Evolutionary conservation across 148 eudicot species (phyloP).

Genomic region (Limonium bicolor): DNA sequence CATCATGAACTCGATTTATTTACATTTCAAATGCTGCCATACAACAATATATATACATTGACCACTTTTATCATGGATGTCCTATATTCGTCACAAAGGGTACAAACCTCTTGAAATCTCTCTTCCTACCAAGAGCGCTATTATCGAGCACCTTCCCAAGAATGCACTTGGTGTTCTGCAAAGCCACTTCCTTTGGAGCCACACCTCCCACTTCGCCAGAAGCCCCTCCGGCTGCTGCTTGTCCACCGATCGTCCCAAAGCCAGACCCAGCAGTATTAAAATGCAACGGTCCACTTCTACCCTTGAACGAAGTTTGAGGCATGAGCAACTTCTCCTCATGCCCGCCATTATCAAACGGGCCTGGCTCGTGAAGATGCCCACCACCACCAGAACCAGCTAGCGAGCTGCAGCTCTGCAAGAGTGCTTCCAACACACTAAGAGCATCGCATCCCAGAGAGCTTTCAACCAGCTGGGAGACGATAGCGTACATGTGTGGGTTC

Average conservation of each 20-base stretch:
- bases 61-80: conserved; percentile 37
- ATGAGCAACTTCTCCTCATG: conserved; percentile 65
- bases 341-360: conserved; percentile 53
- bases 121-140: conserved; percentile 83
- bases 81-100: conserved; percentile 70
- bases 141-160: conserved; percentile 81
- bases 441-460: conserved; percentile 98
- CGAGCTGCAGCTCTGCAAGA: conserved; percentile 88
- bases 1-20: too few species aligned
- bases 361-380: conserved; percentile 44
- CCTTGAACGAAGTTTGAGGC: conserved; percentile 86
- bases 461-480: conserved; percentile 95
- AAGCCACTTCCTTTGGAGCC: conserved; percentile 64
- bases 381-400: too few species aligned
- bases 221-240: conserved; percentile 20
- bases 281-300: conserved; percentile 79
- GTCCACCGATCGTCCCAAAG: conserved; percentile 28
- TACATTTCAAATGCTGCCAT: too few species aligned
- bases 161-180: conserved; percentile 73
- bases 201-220: conserved; percentile 56
- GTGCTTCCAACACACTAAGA: conserved; percentile 90
- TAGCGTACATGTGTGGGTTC: conserved; percentile 98
- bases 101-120: conserved; percentile 76
- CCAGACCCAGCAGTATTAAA: conserved; percentile 42
- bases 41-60: too few species aligned